Base-by-base conservation (phyloP, 116 monocot species). In the Zostera marina region DNA sequence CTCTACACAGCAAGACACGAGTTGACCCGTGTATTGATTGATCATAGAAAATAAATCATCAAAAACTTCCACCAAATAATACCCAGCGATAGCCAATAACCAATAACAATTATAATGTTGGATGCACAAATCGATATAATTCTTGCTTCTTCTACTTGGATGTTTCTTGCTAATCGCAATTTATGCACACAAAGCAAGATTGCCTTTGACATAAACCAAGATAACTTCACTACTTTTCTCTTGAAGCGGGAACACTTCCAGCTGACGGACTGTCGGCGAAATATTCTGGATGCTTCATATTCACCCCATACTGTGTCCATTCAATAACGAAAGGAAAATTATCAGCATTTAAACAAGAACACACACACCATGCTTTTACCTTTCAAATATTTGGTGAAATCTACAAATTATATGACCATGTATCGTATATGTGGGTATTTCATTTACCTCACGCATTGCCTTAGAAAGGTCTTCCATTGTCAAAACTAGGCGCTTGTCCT, bases 381-480 rank as follows among this genome's bases (percentile, higher is more conserved):
- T 32, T 32, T 2, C 32, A 32, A 3, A 32, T 32, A 32, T 32
- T 32, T 32, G 4, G 32, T 5, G 22, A 12, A 3, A 42, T 20
- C 22, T 19, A 41, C 20, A 9, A 43, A 59, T 42, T 21, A 44
- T 23, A 59, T 19, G 42, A 13, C 12, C 20, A 21, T 19, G 22
- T 8, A 63, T 15, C 22, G 7, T 52, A n/a, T n/a, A n/a, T n/a
- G n/a, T n/a, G n/a, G n/a, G 32, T 32, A 32, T 32, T 32, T 32
- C 32, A 32, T 5, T 75, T 79, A 85, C 96, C 82, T 96, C 89
- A 60, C 77, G 79, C 38, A 96, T 63, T 20, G 89, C 85, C 74
- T 85, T 96, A 14, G 96, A 88, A 59, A 96, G 85, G 76, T 96
- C 96, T 20, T 96, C 89, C 82, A 96, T 89, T 53, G 85, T 89